A percentile compares a stretch with the other conserved stretches of the same genome.
Conservation (phyloP, 2,329 filamentous ascomycete species). For the Paecilomyces variotii region DNA sequence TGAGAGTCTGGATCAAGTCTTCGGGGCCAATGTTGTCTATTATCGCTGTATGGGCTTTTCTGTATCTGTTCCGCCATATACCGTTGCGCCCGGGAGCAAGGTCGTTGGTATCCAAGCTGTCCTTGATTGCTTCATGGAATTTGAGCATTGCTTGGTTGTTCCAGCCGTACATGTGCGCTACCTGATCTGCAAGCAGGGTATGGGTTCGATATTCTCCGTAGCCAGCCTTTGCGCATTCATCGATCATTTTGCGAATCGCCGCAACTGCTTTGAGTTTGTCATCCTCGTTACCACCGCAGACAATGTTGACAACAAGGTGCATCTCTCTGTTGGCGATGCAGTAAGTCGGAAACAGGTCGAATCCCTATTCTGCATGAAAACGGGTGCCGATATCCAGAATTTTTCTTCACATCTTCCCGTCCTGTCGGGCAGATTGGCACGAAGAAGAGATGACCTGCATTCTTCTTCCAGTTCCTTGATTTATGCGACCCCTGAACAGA, state of each 20-base stretch:
- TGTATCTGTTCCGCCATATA: conserved; percentile 24
- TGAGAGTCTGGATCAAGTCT: not conserved
- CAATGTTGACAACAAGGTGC: conserved; percentile 27
- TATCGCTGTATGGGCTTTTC: not conserved
- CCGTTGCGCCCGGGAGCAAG: conserved; percentile 40
- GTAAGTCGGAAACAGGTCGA: conserved; percentile 15
- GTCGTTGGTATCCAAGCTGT: conserved; percentile 40
- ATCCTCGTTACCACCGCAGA: conserved; percentile 17
- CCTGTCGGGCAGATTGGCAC: conserved; percentile 28
- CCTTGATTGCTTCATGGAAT: conserved; percentile 40
- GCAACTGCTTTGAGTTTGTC: conserved; percentile 16
- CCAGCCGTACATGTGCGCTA: conserved; percentile 37
- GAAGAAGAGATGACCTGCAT: conserved; percentile 26
- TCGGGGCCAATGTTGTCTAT: conserved; percentile 1
- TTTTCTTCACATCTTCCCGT: conserved; percentile 18
- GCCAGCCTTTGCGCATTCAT: conserved; percentile 33
- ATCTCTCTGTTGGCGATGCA: conserved; percentile 20
- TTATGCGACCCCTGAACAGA: conserved; percentile 18
- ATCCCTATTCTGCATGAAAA: conserved; percentile 11
- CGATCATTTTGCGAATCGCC: conserved; percentile 23
- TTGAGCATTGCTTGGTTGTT: conserved; percentile 34
- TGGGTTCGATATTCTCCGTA: conserved; percentile 43
- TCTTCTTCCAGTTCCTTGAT: conserved; percentile 26
- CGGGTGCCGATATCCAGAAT: conserved; percentile 19
- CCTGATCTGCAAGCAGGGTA: conserved; percentile 39